Evolutionary conservation across 2,329 filamentous ascomycete species (phyloP), one percentile per base, ranked within the genome.

Genomic region (Neopestalotiopsis rosae): DNA sequence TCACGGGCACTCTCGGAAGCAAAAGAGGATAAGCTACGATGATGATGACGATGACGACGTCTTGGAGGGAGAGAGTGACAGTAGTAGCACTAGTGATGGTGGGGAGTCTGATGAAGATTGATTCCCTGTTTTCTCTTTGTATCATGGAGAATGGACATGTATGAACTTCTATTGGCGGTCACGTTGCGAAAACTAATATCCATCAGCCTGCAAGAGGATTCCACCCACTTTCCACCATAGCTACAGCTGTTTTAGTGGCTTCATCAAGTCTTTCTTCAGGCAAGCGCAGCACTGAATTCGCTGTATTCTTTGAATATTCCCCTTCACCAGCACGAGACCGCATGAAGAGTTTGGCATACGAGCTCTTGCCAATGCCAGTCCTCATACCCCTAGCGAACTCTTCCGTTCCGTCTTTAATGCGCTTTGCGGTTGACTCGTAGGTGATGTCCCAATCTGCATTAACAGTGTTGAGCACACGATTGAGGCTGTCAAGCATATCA

Each of bases 401-500:
- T 52, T 81, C 80, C 62, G 80, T 68, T 0, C 83, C 88, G 2
- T 84, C 79, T 64, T 79, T 75, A 69, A 82, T 87, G 24, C 88
- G 81, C 75, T 86, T 77, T 61, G 80, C 71, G 0, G 80, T 76
- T 0, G 76, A 70, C 76, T 89, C 83, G 3, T 82, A 75, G 0
- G 74, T 81, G 67, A 92, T 83, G 0, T 74, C 82, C 90, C 90
- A 92, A 71, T 91, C 89, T 0, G 74, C 76, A 40, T 90, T 86
- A 0, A 78, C 85, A 0, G 85, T 87, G 0, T 84, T 84, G 0
- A 86, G 85, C 4, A 89, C 88, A 0, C 85, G 84, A 73, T 89
- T 82, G 17, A 90, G 75, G 32, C 85, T 86, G 61, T 86, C 84
- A 59, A 92, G 81, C 81, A 92, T 91, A 6, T 92, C 89, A 4